A percentile compares a stretch with the other conserved stretches of the same genome.
Conservation (phyloP, 345 rosid species). For the Cardamine resedifolia region DNA sequence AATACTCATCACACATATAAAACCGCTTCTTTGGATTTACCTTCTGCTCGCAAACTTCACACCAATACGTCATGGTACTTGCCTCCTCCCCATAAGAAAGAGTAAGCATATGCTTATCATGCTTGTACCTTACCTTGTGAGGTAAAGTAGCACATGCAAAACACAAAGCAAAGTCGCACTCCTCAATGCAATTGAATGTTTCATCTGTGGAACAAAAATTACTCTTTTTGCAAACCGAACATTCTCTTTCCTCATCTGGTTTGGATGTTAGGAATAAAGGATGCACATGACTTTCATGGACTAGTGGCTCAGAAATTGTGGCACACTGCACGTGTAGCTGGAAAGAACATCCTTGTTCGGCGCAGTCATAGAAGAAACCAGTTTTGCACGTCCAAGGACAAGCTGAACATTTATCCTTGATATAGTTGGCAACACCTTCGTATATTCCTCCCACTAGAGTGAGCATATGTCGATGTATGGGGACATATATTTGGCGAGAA, state of each 20-base stretch:
- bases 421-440: not conserved
- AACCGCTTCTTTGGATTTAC: not conserved
- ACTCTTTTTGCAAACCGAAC: not conserved
- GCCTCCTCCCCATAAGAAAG: not conserved
- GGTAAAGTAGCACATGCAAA: not conserved
- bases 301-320: not conserved
- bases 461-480: not conserved
- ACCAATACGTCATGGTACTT: not conserved
- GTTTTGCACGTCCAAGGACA: not conserved
- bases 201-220: not conserved
- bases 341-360: not conserved
- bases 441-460: not conserved
- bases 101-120: slow-evolving; percentile 5
- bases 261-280: slow-evolving; percentile 1
- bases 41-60: not conserved
- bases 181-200: not conserved
- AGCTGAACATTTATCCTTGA: not conserved
- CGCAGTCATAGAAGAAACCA: not conserved
- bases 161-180: not conserved
- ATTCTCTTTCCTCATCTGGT: not conserved
- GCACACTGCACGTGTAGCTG: not conserved
- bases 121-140: not conserved
- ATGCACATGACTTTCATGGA: not conserved
- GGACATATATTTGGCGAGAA: not conserved
- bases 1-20: not conserved